Conservation (phyloP, 129 eudicot genomes). For the Centaurea solstitialis region DNA sequence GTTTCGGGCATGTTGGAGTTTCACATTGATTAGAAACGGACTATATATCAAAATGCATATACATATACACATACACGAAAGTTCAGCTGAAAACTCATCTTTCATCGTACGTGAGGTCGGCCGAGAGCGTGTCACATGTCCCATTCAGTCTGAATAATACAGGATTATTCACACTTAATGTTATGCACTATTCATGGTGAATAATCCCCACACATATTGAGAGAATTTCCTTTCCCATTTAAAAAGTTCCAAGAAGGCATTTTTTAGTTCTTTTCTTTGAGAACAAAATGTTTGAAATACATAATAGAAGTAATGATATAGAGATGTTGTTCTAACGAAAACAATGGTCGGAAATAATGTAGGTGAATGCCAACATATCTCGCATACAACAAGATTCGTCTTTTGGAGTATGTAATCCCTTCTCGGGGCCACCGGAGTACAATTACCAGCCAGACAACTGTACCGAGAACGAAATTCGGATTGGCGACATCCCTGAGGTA, state of each 20-base stretch:
- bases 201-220: too few species aligned
- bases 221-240: too few species aligned
- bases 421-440: conserved; percentile 75
- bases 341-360: conserved; percentile 16
- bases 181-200: too few species aligned
- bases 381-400: conserved; percentile 43
- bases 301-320: background rate
- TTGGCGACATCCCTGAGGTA: conserved; percentile 88
- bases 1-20: background rate
- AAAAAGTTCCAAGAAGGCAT: too few species aligned
- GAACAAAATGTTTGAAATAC: too few species aligned
- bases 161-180: too few species aligned
- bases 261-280: too few species aligned
- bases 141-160: too few species aligned
- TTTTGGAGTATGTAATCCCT: conserved; percentile 84
- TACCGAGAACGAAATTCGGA: conserved; percentile 51
- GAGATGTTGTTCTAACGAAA: background rate
- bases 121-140: too few species aligned
- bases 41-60: background rate
- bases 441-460: conserved; percentile 69
- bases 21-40: background rate
- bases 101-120: too few species aligned
- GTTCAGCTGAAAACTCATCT: too few species aligned
- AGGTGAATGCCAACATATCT: conserved; percentile 76
- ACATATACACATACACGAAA: too few species aligned